Base-by-base conservation (phyloP, 2,329 filamentous ascomycete species). In the Eurotiales sp. region DNA sequence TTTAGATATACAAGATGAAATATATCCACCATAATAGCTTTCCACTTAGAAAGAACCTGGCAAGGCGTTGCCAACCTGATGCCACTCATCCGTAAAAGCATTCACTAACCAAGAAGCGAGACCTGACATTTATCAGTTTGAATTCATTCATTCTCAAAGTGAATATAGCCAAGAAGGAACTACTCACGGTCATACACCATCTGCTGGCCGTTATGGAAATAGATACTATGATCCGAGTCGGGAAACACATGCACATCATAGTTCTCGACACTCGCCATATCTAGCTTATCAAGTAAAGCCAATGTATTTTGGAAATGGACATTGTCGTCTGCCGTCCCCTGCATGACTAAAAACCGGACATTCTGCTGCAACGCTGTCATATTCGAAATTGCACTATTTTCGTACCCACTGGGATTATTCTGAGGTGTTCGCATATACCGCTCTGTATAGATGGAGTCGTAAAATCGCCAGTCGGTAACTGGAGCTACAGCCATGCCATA, bases 401-500 rank as follows among this genome's bases (percentile, higher is more conserved):
- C 77, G 72, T 97, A 99, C 11, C 93, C 93, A 0, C 65, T 72
- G 0, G 74, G 71, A 65, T 99, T 99, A 64, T 87, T 78, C 65
- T 95, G 85, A 1, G 93, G 93, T 1, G 86, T 96, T 64, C 91
- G 87, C 95, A 99, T 99, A 72, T 97, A 99, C 30, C 93, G 84
- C 50, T 71, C 68, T 5, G 64, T 68, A 51, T 70, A 70, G 36
- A 71, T 63, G 6, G 65, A 68, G 36, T 70, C 67, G 14, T 55
- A 52, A 17, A 47, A 55, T 2, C 49, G 40, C 93, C 93, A 99
- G 70, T 99, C 91, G 0, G 92, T 97, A n/a, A 99, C 93, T 15
- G 93, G 93, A 1, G 93, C 93, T 46, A 99, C 95, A 6, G 95
- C 90, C 88, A 99, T 96, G 60, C 93, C 95, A 68, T 99, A 99